These are phyloP conservation scores for Didymella sp. DNA, from an alignment of 2,329 filamentous ascomycete genomes.

Conservation along the genomic window DNA sequence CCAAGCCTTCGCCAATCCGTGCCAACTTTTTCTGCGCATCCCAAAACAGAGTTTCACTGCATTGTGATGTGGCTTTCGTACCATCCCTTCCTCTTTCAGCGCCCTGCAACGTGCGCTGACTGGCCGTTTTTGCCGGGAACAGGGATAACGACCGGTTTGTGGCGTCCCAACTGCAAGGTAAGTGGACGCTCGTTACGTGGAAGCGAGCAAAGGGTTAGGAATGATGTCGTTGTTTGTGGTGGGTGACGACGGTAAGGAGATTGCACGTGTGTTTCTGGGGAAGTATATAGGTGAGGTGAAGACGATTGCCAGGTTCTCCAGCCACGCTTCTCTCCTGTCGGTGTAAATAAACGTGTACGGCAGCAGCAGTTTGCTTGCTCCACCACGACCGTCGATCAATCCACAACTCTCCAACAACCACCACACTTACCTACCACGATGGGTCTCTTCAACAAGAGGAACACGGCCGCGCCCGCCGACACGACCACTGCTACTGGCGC, in stretches of 20 bases:
- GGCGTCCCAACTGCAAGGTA: slow-evolving; percentile 24
- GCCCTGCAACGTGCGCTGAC: slow-evolving; percentile 5
- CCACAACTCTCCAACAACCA: slow-evolving; percentile 6
- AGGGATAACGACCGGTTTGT: slow-evolving; percentile 42
- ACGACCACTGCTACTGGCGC: slow-evolving; percentile 45
- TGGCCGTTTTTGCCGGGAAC: slow-evolving; percentile 20
- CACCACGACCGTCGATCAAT: slow-evolving; percentile 1
- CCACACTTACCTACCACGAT: slow-evolving; percentile 32
- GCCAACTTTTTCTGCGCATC: slow-evolving; percentile 16
- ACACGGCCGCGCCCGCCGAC: slow-evolving; percentile 44
- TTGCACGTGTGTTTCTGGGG: background rate
- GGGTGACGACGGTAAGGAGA: slow-evolving; percentile 12
- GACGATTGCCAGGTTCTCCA: background rate
- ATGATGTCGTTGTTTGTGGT: slow-evolving; percentile 24
- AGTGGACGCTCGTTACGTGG: slow-evolving; percentile 17
- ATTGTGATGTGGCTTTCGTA: slow-evolving; percentile 15
- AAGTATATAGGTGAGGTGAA: slow-evolving; percentile 15
- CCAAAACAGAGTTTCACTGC: slow-evolving; percentile 7
- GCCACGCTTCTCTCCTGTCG: background rate
- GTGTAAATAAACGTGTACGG: slow-evolving; percentile 8
- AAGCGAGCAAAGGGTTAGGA: slow-evolving; percentile 17
- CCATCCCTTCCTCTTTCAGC: slow-evolving; percentile 14
- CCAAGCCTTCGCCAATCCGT: slow-evolving; percentile 32
- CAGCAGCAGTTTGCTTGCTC: slow-evolving; percentile 14
- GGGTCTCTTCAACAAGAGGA: slow-evolving; percentile 50